Base-by-base conservation (phyloP, 2,329 filamentous ascomycete genomes). In the Xylaria hypoxylon region DNA sequence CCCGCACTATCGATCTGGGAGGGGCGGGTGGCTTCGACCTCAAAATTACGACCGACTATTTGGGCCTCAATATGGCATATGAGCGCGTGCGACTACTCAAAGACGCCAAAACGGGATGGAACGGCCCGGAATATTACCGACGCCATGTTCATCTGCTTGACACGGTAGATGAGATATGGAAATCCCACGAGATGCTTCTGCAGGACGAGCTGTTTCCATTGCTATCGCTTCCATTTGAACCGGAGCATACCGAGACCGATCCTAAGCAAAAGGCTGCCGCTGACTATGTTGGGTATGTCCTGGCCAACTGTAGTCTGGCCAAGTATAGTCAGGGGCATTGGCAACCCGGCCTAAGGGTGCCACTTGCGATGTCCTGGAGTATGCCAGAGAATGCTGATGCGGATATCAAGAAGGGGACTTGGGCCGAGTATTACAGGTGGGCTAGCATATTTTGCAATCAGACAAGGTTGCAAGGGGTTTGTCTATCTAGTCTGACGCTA, bases 111-210 rank as follows among this genome's bases (percentile, higher is more conserved):
- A 22, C n/a, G 10, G 44, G 44, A 11, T 47, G 44, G 44, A 11
- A 47, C 19, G 44, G 44, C 19, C 44, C 19, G 2, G 44, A 22
- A 4, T 47, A 47, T 22, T 47, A 6, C 8, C 44, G 44, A 1
- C 5, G n/a, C 44, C 19, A 47, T 7, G 44, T 47, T n/a, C 19
- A 47, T n/a, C 22, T 47, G 3, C n/a, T 47, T 11, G 44, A 47
- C 6, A 47, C 59, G 2, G 1, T 62, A 4, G 59, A 62, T 19
- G 59, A 62, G 17, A 1, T 62, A 2, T 47, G 24, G 51, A 62
- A 62, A n/a, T 56, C 59, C 8, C 59, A 62, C 31, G 59, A 62
- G 59, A 62, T 62, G 50, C 24, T 62, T 26, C 11, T 48, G 3
- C 40, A 48, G 31, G 59, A 61, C 59, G 59, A 61, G 26, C 17